Percentiles rank a stretch among this genome's conserved stretches.
Conservation (phyloP, 768 basidiomycete species). For the Rossbeevera mucosa region DNA sequence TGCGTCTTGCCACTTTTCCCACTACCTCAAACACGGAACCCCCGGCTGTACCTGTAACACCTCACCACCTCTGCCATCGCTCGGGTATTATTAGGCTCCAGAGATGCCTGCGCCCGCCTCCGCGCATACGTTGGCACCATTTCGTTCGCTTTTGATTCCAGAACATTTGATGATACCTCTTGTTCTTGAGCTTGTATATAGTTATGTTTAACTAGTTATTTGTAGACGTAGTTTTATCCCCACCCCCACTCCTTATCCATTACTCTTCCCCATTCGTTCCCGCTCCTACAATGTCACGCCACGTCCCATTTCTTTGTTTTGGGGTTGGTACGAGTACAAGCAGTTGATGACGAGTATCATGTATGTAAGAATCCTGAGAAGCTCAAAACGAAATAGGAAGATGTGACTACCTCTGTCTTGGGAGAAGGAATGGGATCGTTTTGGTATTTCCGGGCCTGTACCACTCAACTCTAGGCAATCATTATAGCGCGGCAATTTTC, state of each 20-base stretch:
- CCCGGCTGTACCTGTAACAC: constrained; percentile 26
- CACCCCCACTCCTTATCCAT: not conserved
- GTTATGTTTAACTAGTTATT: constrained; percentile 28
- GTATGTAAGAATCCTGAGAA: not conserved
- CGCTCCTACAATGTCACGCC: not conserved
- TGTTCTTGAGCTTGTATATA: constrained; percentile 23
- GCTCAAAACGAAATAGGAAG: not conserved
- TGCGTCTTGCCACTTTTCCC: constrained; percentile 1
- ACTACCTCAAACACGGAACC: constrained; percentile 7
- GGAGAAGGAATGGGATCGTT: not conserved
- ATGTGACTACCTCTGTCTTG: not conserved
- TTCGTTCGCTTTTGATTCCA: constrained; percentile 12
- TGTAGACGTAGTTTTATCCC: constrained; percentile 8
- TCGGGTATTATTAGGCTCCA: not conserved
- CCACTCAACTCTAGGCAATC: not conserved
- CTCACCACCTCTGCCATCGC: not conserved
- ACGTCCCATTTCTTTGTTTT: not conserved
- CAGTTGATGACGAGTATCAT: not conserved
- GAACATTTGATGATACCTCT: constrained; percentile 3
- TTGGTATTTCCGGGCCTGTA: not conserved
- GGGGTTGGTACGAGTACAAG: not conserved
- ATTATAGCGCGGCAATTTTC: not conserved
- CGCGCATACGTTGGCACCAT: constrained; percentile 4
- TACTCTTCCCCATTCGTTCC: not conserved
- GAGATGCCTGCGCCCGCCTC: constrained; percentile 3